Evolutionary conservation across 2,329 filamentous ascomycete species (phyloP), one percentile per base, ranked within the genome.

Genomic region (Pseudophaeomoniella oleicola): DNA sequence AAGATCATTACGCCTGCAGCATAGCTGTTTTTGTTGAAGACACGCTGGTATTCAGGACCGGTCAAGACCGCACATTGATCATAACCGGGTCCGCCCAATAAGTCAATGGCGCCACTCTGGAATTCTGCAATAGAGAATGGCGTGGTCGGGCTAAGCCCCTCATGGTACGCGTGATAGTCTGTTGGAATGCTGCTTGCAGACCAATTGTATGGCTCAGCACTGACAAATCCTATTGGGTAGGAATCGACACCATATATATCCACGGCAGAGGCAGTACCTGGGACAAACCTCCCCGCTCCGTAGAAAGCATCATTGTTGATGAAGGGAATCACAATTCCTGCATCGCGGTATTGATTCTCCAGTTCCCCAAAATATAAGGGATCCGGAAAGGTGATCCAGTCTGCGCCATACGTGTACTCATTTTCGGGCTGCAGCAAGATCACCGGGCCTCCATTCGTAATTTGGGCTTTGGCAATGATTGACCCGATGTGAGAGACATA

Each of bases 401-500:
- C n/a, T n/a, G n/a, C n/a, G n/a, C n/a, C n/a, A n/a, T n/a, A 9
- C 5, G 70, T 75, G 50, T 88, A 87, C 53, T 90, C 84, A 43
- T 90, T 92, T 53, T 92, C 84, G 0, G 81, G 78, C 52, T 92
- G 84, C 30, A 81, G 69, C 1, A 88, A 59, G 41, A 92, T 83
- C 5, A 92, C 68, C 0, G 82, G 82, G 0, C 84, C 84, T 0
- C 81, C 83, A 36, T 87, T 82, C 1, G 81, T 88, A 48, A 92
- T 87, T 48, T 90, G 82, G 1, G 72, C 75, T 37, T 75, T 72
- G 3, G 82, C 79, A 44, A 92, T 78, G 5, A 77, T 73, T 10
- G 65, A 64, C 16, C 70, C 71, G 34, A 87, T 67, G 5, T 73
- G 64, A 4, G 64, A 54, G 44, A 75, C 67, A 32, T 64, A 80